Base-by-base conservation (phyloP, 305 asterid species). In the Nicotiana rustica region DNA sequence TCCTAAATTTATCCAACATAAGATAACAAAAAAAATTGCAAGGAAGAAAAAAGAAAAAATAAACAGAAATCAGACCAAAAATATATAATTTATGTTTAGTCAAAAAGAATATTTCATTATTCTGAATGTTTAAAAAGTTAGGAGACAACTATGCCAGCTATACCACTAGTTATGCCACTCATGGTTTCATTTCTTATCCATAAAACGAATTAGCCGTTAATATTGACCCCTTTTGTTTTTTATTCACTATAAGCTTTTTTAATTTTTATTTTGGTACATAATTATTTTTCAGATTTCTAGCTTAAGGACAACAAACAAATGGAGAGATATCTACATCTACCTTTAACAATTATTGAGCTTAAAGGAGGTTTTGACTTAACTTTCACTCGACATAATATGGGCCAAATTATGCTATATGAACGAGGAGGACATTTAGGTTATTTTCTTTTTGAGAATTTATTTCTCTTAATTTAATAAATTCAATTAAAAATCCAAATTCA, bases 291-390 rank as follows among this genome's bases (percentile, higher is more conserved):
- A 25, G 29, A 25, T 25, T 25, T 25, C 29, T 47, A 75, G 79
- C 79, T 75, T 52, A 73, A 6, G 64, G 79, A 49, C 79, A 75
- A 52, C 44, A 49, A 75, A 49, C 41, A 49, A 73, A 73, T 21
- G 62, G 79, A 73, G 14, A 57, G 62, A 17, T 5, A 57, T 17
- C 21, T 56, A 56, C 6, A 56, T 15, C 19, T 56, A 14, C 62
- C 21, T 15, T 56, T 56, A 56, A 56, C 17, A 15, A 56, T 56
- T 25, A 73, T 73, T 73, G 79, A 47, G 15, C 41, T 73, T 21
- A 19, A 25, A 21, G 14, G 3, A 71, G 47, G 33, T 1, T 1
- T 8, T 47, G 14, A 2, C 55, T 47, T 8, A 8, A 47, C 9
- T 67, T 35, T 7, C 12, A 49, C 38, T 25, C 14, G 61, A 47